Evolutionary conservation across 768 basidiomycete genomes (phyloP), one percentile per base, ranked within the genome.

Genomic region (Lactarius sp.): DNA sequence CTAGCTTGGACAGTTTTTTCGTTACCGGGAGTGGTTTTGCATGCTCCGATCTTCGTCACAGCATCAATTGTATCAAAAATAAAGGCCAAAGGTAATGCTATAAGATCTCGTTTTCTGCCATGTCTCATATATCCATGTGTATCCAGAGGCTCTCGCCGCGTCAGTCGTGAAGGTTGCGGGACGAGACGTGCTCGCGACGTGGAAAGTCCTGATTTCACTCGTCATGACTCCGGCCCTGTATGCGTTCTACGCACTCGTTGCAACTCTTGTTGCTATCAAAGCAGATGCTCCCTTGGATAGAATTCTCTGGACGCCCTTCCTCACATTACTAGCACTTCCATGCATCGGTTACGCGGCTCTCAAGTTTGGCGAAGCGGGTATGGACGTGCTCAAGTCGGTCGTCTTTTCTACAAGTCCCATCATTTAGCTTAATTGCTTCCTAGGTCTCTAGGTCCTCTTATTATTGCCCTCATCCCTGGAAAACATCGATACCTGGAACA

Each of bases 281-380:
- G 84, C 86, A 49, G 79, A 84, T 33, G 79, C 83, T 0, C 79
- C 91, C 3, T 61, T 84, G 42, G 76, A 79, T 60, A 87, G 86
- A 80, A 81, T 79, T 61, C 72, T 92, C 27, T 83, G 80, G 75
- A 88, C 90, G 2, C 95, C 96, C 0, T 80, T 93, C 69, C 72
- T 89, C 12, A 85, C 92, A 59, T 76, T 90, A 59, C 75, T 81
- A 10, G 79, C 84, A 1, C 76, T 98, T 20, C 96, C 96, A 14
- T 82, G 90, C 73, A 88, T 96, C 79, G 94, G 91, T 58, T 92
- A 88, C 70, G 92, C 92, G 7, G 91, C 95, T 7, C 82, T 98
- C 55, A 97, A 97, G 73, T 97, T 98, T 69, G 95, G 95, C 46
- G 95, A 98, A 74, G 96, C 95, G 46, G 96, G 95, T 42, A 87